phyloP scores from a whole-genome alignment of 169 alveolate genomes.

The Plasmodium reichenowi region DNA sequence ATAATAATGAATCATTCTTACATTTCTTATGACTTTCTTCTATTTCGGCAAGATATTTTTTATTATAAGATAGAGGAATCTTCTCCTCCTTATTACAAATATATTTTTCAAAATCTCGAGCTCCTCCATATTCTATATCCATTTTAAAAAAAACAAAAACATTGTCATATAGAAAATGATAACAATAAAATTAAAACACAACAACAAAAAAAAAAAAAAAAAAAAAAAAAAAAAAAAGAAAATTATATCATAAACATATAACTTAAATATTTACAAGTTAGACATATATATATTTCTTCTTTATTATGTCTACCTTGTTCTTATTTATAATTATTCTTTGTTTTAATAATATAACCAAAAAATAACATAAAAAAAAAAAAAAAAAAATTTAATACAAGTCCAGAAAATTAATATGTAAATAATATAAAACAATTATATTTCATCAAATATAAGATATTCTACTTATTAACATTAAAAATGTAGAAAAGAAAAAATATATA shows the following conservation, averaged over 20 bases:
- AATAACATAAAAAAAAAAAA: too few relatives aligned
- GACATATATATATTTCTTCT: too few relatives aligned
- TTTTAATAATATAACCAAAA: too few relatives aligned
- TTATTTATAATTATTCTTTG: too few relatives aligned
- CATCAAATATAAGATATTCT: too few relatives aligned
- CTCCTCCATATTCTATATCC: slow-evolving; percentile 65
- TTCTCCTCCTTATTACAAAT: slow-evolving; percentile 38
- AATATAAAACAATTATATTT: too few relatives aligned
- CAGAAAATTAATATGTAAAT: too few relatives aligned
- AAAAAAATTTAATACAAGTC: too few relatives aligned
- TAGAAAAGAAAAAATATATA: too few relatives aligned
- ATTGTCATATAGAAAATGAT: slow-evolving; percentile 5
- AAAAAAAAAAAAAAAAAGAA: neutral
- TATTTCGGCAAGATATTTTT: slow-evolving; percentile 65
- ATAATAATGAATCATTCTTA: slow-evolving; percentile 10
- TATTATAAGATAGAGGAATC: slow-evolving; percentile 34
- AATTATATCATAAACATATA: neutral
- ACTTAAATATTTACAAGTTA: too few relatives aligned
- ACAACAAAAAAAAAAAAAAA: neutral
- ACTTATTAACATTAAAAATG: too few relatives aligned
- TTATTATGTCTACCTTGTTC: too few relatives aligned
- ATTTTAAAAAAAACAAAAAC: slow-evolving; percentile 18
- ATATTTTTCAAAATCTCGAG: slow-evolving; percentile 21
- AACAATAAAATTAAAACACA: neutral
- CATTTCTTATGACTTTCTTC: slow-evolving; percentile 17